phyloP scores from a whole-genome alignment of 2,329 filamentous ascomycete species.

The Fusarium sp. region DNA sequence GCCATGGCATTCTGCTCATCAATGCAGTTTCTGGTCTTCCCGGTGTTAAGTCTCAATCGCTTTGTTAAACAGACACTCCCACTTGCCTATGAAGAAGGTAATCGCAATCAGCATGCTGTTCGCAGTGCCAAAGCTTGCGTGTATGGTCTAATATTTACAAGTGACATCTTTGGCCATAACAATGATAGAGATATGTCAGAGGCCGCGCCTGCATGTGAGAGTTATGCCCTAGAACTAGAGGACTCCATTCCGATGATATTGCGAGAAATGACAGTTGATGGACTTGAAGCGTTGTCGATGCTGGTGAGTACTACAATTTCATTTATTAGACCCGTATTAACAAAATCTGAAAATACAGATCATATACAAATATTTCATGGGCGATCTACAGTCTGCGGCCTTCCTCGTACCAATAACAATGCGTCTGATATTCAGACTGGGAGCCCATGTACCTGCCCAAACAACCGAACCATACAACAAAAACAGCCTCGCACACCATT shows the following conservation, averaged over 20 bases:
- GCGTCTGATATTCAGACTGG: not conserved
- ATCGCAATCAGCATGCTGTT: accelerated
- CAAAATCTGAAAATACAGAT: accelerated
- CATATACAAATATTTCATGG: slow-evolving; percentile 10
- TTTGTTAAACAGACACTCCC: not conserved
- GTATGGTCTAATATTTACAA: not conserved
- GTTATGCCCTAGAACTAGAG: not conserved
- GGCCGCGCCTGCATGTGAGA: not conserved
- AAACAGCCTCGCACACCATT: not conserved
- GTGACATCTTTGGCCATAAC: not conserved
- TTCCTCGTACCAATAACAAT: not conserved
- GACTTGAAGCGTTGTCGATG: not conserved
- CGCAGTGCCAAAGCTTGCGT: not conserved
- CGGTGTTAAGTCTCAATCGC: accelerated
- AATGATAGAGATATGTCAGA: not conserved
- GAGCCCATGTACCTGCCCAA: not conserved
- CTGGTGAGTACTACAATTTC: not conserved
- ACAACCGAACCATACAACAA: accelerated
- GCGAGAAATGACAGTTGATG: not conserved
- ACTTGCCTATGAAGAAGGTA: not conserved
- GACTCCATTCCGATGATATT: accelerated
- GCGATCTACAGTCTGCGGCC: not conserved
- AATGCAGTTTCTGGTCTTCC: slow-evolving; percentile 1
- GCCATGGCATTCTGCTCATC: not conserved
- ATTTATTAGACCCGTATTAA: accelerated